phyloP scores from a whole-genome alignment of 1,284 basidiomycete genomes.

The Ceratorhiza oryzae-sativae region DNA sequence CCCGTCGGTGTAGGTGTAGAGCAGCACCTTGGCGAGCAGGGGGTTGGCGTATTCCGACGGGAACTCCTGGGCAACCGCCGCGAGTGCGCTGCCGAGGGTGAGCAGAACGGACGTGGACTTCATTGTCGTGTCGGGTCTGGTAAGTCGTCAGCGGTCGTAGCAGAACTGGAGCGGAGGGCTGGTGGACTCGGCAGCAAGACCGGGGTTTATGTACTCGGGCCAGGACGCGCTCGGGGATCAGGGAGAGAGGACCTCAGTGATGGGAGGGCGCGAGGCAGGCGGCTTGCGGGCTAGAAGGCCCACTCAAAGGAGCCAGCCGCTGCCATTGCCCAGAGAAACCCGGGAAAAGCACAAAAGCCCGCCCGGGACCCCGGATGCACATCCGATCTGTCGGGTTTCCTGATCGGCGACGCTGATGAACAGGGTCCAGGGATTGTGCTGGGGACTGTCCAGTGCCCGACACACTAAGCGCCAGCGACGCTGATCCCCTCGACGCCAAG shows the following conservation, averaged over 20 bases:
- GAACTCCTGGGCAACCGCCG: slow-evolving; percentile 11
- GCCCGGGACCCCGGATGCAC: neutral
- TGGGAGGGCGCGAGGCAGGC: neutral
- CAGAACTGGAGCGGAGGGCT: neutral
- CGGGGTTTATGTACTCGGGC: slow-evolving; percentile 1
- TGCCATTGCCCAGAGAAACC: too few species aligned
- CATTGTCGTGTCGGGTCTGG: neutral
- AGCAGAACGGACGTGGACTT: neutral
- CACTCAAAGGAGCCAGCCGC: too few species aligned
- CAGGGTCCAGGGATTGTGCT: neutral
- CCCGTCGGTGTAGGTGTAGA: slow-evolving; percentile 34
- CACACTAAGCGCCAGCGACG: too few species aligned
- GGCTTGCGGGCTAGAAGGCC: slow-evolving; percentile 10
- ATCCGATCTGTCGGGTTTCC: slow-evolving; percentile 16
- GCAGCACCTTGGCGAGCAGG: slow-evolving; percentile 21
- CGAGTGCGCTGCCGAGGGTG: neutral
- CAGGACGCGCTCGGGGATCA: slow-evolving; percentile 4
- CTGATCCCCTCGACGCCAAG: too few species aligned
- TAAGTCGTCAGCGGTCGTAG: slow-evolving; percentile 3
- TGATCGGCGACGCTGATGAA: slow-evolving; percentile 23
- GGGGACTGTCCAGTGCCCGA: neutral
- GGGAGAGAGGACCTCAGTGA: neutral
- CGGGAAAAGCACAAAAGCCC: neutral
- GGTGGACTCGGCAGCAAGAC: neutral
- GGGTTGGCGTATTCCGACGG: slow-evolving; percentile 3